Conservation (phyloP, 805 yeast genomes). For the Kuraishia molischiana region DNA sequence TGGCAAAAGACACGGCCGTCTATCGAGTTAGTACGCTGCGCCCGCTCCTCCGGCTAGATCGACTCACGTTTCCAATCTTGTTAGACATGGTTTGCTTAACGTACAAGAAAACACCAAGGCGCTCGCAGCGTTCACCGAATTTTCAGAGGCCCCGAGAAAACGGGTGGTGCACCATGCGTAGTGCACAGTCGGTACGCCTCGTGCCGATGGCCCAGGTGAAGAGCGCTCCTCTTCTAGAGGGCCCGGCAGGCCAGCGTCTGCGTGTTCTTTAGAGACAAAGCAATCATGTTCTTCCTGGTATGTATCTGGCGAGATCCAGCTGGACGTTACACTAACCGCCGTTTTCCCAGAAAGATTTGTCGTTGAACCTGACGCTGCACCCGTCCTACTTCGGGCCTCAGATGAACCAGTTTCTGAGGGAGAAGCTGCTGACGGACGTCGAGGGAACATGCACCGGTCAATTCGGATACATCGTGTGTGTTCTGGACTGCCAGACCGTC, state of each 20-base stretch:
- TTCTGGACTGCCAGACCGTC: slow-evolving; percentile 85
- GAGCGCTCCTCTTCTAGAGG: neutral
- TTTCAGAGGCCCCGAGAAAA: neutral
- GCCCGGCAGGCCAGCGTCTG: neutral
- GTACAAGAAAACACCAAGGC: no score
- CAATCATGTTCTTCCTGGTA: slow-evolving; percentile 10
- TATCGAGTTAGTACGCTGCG: slow-evolving; percentile 9
- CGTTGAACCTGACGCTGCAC: slow-evolving; percentile 85
- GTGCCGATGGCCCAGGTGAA: neutral
- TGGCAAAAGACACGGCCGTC: slow-evolving; percentile 68
- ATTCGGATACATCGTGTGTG: slow-evolving; percentile 95
- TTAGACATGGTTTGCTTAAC: slow-evolving; percentile 27
- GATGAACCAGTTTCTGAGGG: slow-evolving; percentile 88
- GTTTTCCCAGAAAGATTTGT: slow-evolving; percentile 60
- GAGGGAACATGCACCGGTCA: slow-evolving; percentile 99
- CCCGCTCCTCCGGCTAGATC: no score
- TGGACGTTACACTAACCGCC: no score
- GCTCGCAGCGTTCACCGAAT: no score
- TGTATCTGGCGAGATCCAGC: no score
- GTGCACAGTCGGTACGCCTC: neutral
- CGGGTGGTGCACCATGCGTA: neutral
- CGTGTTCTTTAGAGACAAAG: neutral
- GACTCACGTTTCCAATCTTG: slow-evolving; percentile 31
- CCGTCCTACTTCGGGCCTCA: slow-evolving; percentile 98
- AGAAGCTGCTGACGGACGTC: slow-evolving; percentile 86